Evolutionary conservation across 192 early-diverging fungal species (phyloP).

Genomic region (Gaertneriomyces sp.): DNA sequence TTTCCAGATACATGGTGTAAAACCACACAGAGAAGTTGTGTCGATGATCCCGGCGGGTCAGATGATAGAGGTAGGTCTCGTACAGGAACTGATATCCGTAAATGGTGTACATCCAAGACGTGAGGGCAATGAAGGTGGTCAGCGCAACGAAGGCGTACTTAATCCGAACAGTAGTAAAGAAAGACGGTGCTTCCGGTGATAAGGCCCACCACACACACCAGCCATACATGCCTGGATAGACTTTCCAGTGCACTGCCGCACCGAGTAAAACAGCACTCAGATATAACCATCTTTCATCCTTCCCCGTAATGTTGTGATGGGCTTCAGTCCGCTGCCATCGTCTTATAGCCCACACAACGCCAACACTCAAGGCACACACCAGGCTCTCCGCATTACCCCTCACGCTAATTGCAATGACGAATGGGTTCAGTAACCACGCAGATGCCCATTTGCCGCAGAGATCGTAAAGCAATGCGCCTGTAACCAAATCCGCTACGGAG

Average conservation of each 20-base stretch:
- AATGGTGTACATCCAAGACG: slow-evolving; percentile 35
- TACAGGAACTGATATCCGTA: slow-evolving; percentile 84
- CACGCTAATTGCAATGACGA: slow-evolving; percentile 94
- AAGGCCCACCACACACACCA: slow-evolving; percentile 67
- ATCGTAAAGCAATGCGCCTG: slow-evolving; percentile 62
- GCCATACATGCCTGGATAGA: slow-evolving; percentile 95
- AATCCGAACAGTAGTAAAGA: background rate
- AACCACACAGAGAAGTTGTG: slow-evolving; percentile 99
- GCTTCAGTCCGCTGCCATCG: too few species aligned
- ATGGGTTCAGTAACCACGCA: slow-evolving; percentile 90
- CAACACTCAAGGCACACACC: slow-evolving; percentile 73
- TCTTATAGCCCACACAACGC: slow-evolving; percentile 63
- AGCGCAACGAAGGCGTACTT: slow-evolving; percentile 4
- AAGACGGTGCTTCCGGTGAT: background rate
- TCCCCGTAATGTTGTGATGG: too few species aligned
- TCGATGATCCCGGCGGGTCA: slow-evolving; percentile 93
- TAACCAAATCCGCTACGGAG: slow-evolving; percentile 71
- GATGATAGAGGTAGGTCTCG: slow-evolving; percentile 91
- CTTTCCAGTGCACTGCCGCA: slow-evolving; percentile 92
- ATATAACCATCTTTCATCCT: background rate
- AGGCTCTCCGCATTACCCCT: slow-evolving; percentile 90
- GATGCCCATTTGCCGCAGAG: slow-evolving; percentile 33
- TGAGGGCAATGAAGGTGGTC: slow-evolving; percentile 37
- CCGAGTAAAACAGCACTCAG: slow-evolving; percentile 70
- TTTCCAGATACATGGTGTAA: slow-evolving; percentile 86